Base-by-base conservation (phyloP, 495 filamentous ascomycete species). In the Xylaria curta region DNA sequence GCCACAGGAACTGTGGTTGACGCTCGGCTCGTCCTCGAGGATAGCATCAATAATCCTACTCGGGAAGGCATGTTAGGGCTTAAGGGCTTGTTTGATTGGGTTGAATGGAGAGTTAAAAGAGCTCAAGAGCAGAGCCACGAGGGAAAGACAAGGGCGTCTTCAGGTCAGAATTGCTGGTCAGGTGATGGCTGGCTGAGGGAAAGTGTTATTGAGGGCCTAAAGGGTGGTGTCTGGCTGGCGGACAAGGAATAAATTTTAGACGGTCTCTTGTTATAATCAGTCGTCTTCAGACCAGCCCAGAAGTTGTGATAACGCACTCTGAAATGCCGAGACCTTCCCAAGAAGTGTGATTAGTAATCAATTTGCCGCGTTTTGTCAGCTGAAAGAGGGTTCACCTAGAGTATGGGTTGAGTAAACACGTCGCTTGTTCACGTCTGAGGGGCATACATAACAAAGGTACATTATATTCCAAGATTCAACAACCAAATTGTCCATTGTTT, bases 31-130 rank as follows among this genome's bases (percentile, higher is more conserved):
- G 87, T 92, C 26, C 82, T 98, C 31, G 87, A 91, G 70, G 85
- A 86, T 31, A 90, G 87, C 31, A 78, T 92, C 51, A 83, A 84
- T 4, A 89, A 89, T 53, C 85, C 88, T 53, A 88, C 81, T 74
- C 85, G 89, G 47, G 93, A 96, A 78, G 83, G 89, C 2, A 76
- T 98, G 65, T 87, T 93, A 81, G 93, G 94, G 66, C 81, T 98
- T 28, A 87, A 87, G 68, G 74, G 95, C 12, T 78, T 99, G 58
- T 96, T 97, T 80, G 91, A 91, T 72, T 97, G 94, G 93, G 87
- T 90, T 3, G 93, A 88, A 75, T 75, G 82, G 77, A 80, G 80
- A 47, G 74, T 71, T 81, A 84, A 80, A 59, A 68, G 58, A 46
- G 51, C 47, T 19, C 73, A 70, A 15, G 71, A 70, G 5, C 70